Base-by-base conservation (phyloP, 352 stramenopile genomes). In the Phytophthora hybrid region DNA sequence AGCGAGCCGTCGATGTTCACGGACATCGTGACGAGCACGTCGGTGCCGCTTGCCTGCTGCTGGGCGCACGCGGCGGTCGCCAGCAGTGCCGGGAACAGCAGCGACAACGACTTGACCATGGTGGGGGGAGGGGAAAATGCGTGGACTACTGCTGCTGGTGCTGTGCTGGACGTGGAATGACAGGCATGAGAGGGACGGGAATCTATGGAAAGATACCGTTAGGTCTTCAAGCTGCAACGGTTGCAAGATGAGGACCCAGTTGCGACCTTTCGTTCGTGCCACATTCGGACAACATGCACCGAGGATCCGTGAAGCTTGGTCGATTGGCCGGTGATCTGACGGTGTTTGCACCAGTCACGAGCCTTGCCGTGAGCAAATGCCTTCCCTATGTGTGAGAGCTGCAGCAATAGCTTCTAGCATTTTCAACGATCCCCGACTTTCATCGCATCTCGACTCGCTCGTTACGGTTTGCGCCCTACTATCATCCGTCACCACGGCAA, bases 11-110 rank as follows among this genome's bases (percentile, higher is more conserved):
- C 84, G 54, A 95, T 74, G 23, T 76, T 71, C 65, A 95, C 76
- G 13, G 85, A 74, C 76, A 94, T 78, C 32, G 87, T 91, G 72
- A 95, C 39, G 32, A 94, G 70, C 58, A 93, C 87, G 69, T 95
- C 88, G 29, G 63, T 68, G 26, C 41, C 41, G 41, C 52, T 58
- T 6, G 77, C 31, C 18, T 76, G 63, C 37, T 78, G 80, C 13
- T 78, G 79, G 59, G 63, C 86, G 56, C 81, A 71, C 2, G 69
- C 81, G 26, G 18, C 13, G 0, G 47, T 51, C 10, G 63, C 60
- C 4, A 52, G 64, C 14, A 87, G 61, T 19, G 66, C 56, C 7
- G 77, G 65, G 7, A 78, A 67, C 41, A 87, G 57, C 47, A 85
- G 44, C 29, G 82, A n/a, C 44, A 56, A 60, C 9, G 39, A 13